These are phyloP conservation scores for Tetrahymena borealis DNA, from an alignment of 73 alveolate species.

Conservation along the genomic window DNA sequence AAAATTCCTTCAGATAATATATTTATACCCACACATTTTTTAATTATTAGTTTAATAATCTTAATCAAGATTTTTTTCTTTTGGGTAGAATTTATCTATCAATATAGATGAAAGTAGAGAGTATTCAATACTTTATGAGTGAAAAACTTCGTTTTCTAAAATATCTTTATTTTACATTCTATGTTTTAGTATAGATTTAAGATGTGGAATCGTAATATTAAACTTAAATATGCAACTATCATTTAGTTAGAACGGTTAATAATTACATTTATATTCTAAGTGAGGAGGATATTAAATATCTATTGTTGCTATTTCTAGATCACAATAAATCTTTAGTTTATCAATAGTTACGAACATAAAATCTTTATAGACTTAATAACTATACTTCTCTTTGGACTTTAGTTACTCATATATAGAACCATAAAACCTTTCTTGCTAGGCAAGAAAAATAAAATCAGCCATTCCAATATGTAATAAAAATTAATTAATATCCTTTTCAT, in stretches of 20 bases:
- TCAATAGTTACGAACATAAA: neutral
- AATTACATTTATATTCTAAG: neutral
- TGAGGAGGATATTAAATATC: neutral
- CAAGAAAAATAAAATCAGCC: neutral
- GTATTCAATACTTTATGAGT: neutral
- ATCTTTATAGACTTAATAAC: neutral
- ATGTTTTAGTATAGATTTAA: neutral
- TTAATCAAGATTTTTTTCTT: neutral
- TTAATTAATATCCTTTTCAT: neutral
- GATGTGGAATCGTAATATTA: neutral
- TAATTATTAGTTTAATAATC: neutral
- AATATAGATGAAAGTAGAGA: neutral
- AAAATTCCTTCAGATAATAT: too few relatives aligned
- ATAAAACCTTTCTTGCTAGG: neutral
- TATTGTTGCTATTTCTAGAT: neutral
- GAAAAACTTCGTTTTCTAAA: neutral
- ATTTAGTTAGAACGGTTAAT: neutral
- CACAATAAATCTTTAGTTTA: neutral
- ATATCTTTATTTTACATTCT: neutral
- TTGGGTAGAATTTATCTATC: neutral
- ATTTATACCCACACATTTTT: neutral
- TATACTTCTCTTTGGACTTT: neutral
- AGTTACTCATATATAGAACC: neutral
- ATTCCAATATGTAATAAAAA: neutral
- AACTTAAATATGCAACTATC: neutral